Evolutionary conservation across 345 rosid species (phyloP), one percentile per base, ranked within the genome.

Genomic region (Iberis pinnata): DNA sequence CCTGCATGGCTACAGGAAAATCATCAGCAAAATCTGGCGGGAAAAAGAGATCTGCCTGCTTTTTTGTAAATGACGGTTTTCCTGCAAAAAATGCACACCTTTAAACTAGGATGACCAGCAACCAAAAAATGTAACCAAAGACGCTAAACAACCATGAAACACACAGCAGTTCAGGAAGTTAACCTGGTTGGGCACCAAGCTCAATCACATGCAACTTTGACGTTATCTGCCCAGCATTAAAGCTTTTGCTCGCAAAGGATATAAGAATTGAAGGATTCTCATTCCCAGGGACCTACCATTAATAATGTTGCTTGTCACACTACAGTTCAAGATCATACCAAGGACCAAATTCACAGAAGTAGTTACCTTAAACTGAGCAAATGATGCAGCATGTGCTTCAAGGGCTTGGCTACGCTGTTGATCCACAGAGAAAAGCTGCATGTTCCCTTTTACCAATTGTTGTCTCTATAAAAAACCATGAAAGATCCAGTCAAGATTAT

Each of bases 1-100:
- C 99, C 95, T 92, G 97, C 99, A 92, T 92, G 40, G 99, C 95
- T 31, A 92, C 97, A 36, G 99, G 99, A 60, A 92, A 92, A 64
- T 92, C 99, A 62, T 92, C 99, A 25, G 88, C 94, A 75, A 93
- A 93, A 75, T 93, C 99, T 27, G 99, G 99, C 18, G 99, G 99
- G 52, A 92, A 92, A 78, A 92, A 92, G 42, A 92, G 97, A 76
- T 92, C 99, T 17, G 99, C 95, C 74, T 88, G 95, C 68, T 88
- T 92, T 79, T 92, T 92, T 9, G 94, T 53, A 68, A 85, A 88
- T 18, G 99, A 80, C 40, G 97, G 85, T 58, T 88, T 93, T 63
- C 99, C 99, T 90, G 82, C 66, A 32, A 56, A 61, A 32, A 7
- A 20, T 37, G 5, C 45, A 15, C 38, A 36, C 22, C 35, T 40